phyloP scores from a whole-genome alignment of 2,329 filamentous ascomycete species.

The Xylaria polymorpha region DNA sequence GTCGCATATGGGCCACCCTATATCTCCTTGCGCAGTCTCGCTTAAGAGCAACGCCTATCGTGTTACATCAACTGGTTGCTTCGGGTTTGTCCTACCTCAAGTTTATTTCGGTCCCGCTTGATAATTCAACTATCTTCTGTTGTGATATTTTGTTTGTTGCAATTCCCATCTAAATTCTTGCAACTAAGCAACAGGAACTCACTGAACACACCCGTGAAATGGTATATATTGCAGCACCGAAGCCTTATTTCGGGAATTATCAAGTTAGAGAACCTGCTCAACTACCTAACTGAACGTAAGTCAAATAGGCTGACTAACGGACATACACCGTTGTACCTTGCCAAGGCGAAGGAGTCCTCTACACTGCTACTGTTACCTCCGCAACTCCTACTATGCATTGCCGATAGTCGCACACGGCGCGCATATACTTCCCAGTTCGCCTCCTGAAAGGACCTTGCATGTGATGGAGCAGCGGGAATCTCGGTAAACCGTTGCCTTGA shows the following conservation, averaged over 20 bases:
- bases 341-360: constrained; percentile 27
- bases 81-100: constrained; percentile 7
- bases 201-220: background rate
- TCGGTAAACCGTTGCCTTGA: constrained; percentile 22
- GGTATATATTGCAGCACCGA: background rate
- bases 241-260: background rate
- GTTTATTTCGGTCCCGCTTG: constrained; percentile 7
- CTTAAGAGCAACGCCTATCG: constrained; percentile 16
- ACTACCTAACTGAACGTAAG: background rate
- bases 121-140: background rate
- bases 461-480: constrained; percentile 31
- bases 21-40: background rate
- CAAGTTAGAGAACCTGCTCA: constrained; percentile 10
- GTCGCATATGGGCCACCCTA: background rate
- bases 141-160: background rate
- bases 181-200: background rate
- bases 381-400: constrained; percentile 22
- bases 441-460: constrained; percentile 36
- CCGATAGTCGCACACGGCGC: constrained; percentile 17
- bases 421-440: constrained; percentile 16
- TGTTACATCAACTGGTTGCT: constrained; percentile 18
- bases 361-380: constrained; percentile 16
- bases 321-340: constrained; percentile 8
- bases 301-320: constrained; percentile 29
- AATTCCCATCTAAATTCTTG: background rate